Evolutionary conservation across 164 flowering plant genomes (phyloP).

Genomic region (Saururus chinensis): DNA sequence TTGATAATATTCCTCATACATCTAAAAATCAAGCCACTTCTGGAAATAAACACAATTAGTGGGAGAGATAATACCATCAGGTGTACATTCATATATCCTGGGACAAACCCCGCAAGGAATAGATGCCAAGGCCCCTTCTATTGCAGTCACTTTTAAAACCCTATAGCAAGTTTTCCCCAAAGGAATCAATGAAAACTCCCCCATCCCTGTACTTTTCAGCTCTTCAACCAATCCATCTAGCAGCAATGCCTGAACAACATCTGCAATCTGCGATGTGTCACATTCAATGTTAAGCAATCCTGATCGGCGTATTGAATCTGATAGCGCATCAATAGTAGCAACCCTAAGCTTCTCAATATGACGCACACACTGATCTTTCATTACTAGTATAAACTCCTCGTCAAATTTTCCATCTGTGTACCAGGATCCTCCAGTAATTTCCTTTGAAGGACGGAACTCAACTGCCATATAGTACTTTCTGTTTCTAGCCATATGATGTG

Average conservation of each 20-base stretch:
- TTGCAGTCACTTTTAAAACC: conserved; percentile 16
- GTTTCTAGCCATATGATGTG: conserved; percentile 34
- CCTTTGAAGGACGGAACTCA: conserved; percentile 69
- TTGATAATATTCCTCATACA: neutral
- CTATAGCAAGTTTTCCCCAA: conserved; percentile 48
- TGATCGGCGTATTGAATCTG: conserved; percentile 14
- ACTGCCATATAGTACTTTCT: conserved; percentile 45
- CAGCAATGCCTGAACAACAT: conserved; percentile 49
- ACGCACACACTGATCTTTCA: conserved; percentile 25
- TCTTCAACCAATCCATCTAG: conserved; percentile 47
- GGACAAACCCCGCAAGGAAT: conserved; percentile 95
- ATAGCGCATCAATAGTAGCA: conserved; percentile 36
- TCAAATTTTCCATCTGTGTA: conserved; percentile 56
- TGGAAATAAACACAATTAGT: conserved; percentile 52
- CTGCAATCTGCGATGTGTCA: conserved; percentile 27
- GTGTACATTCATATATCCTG: conserved; percentile 48
- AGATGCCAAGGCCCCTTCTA: conserved; percentile 36
- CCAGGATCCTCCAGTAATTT: conserved; percentile 74
- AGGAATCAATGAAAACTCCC: conserved; percentile 45
- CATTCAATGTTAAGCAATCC: conserved; percentile 13
- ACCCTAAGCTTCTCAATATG: conserved; percentile 24
- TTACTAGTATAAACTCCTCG: conserved; percentile 22
- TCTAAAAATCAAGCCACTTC: conserved; percentile 66
- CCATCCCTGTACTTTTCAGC: conserved; percentile 50
- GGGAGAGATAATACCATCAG: conserved; percentile 80